Base-by-base conservation (phyloP, 2,329 filamentous ascomycete genomes). In the Aspergillus sp. region DNA sequence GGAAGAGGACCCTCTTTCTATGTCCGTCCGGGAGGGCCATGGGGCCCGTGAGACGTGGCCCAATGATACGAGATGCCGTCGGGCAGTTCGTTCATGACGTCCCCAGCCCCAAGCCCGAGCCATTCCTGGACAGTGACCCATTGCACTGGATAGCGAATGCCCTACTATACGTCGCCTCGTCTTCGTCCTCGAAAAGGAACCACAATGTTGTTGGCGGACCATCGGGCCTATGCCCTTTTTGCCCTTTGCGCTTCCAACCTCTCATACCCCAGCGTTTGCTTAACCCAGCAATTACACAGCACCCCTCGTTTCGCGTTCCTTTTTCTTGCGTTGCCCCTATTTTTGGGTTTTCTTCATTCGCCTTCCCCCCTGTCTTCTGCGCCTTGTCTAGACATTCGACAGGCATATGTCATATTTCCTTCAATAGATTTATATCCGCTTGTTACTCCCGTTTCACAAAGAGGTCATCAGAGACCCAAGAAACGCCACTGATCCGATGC, bases 1-100 rank as follows among this genome's bases (percentile, higher is more conserved):
- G 51, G 53, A 58, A 55, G 56, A 60, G 53, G 57, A 61, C 65
- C 63, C 54, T 60, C 56, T 68, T 60, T 62, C 62, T 66, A 68
- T 65, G 41, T 60, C 59, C 64, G 59, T 67, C 65, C 65, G 68
- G 62, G 57, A 66, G 62, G 65, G 57, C 63, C 63, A 70, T 70
- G 70, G 69, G 68, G 64, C 64, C 70, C 63, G 64, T 67, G 70
- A 76, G 72, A 79, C 76, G 76, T 79, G 76, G 76, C 68, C 75
- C 76, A 78, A 78, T 78, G 64, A 72, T 59, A 70, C 59, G 36
- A 36, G 53, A 60, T 68, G 62, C 58, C 65, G 67, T 72, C 67
- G 65, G 69, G 69, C 66, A 67, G 70, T 73, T 75, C 72, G 65
- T 69, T 61, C 55, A 71, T 72, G 69, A 71, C 67, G 67, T 74